Conservation (phyloP, 2,329 filamentous ascomycete species). For the Pseudogymnoascus sp. region DNA sequence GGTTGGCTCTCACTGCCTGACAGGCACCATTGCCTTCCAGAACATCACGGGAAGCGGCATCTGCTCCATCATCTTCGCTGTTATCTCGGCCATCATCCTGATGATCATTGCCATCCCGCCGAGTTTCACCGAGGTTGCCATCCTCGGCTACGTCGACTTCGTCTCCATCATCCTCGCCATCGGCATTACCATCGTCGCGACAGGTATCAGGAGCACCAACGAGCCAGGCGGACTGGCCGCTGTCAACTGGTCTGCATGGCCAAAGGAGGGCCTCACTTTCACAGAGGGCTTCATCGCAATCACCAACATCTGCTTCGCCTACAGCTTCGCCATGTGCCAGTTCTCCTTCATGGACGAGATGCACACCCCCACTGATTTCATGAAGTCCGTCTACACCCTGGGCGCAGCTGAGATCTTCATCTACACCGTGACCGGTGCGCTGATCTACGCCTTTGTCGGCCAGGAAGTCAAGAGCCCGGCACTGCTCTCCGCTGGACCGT, state of each 20-base stretch:
- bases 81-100: slow-evolving; percentile 43
- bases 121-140: slow-evolving; percentile 49
- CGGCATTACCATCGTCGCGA: slow-evolving; percentile 47
- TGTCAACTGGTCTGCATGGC: slow-evolving; percentile 22
- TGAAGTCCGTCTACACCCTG: slow-evolving; percentile 38
- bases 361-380: slow-evolving; percentile 29
- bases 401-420: slow-evolving; percentile 45
- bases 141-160: slow-evolving; percentile 48
- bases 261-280: slow-evolving; percentile 30
- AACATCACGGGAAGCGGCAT: slow-evolving; percentile 44
- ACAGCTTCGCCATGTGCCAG: slow-evolving; percentile 31
- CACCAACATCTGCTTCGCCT: slow-evolving; percentile 54
- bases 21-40: slow-evolving; percentile 53
- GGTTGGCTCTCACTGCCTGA: slow-evolving; percentile 53
- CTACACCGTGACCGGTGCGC: slow-evolving; percentile 48
- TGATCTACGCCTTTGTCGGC: slow-evolving; percentile 55
- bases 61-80: slow-evolving; percentile 48
- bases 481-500: slow-evolving; percentile 43
- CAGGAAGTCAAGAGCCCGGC: slow-evolving; percentile 48
- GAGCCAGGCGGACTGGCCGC: slow-evolving; percentile 4
- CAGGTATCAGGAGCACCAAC: slow-evolving; percentile 34
- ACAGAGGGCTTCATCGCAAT: slow-evolving; percentile 42
- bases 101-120: slow-evolving; percentile 47
- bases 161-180: slow-evolving; percentile 47
- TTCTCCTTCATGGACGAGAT: slow-evolving; percentile 27